Base-by-base conservation (phyloP, 208 protist species). In the Spongospora subterranea region DNA sequence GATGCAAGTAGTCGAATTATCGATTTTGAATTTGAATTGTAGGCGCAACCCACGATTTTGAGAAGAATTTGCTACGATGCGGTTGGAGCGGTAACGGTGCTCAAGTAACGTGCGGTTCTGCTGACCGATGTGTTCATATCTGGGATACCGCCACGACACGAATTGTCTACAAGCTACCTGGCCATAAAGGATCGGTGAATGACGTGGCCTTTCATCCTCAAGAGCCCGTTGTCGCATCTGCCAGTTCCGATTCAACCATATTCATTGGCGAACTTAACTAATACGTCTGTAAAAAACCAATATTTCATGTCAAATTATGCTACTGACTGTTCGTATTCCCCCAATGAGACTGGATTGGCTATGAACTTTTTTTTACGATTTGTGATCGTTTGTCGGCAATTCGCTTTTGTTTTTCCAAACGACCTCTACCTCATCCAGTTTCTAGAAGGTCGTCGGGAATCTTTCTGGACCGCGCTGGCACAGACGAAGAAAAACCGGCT, bases 161-260 rank as follows among this genome's bases (percentile, higher is more conserved):
- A 0, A 93, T 95, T 39, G 0, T 82, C 50, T 95, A 95, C 89
- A 88, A 91, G 35, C 92, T 95, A 32, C 94, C 94, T 24, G 95
- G 95, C 20, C 95, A 96, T 90, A 90, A 45, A 50, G 93, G 94
- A 11, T 91, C 90, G 39, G 94, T 96, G 17, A 95, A 94, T 53
- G 93, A 94, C 39, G 94, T 95, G 38, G 91, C 88, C 54, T 95
- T 96, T 88, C 95, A 96, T 88, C 95, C 95, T 0, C 89, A 50
- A 38, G 90, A 95, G 90, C 94, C 95, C 35, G 95, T 96, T 89
- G 29, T 95, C 91, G 88, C 65, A 50, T 95, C 93, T 17, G 77
- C 88, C 45, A 41, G 60, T 0, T 89, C 76, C 38, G 90, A 93
- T 45, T 77, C 88, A 54, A 90, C 76, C 1, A 53, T 94, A 32